Evolutionary conservation across 208 protist species (phyloP).

Genomic region (Phytomonas francai): DNA sequence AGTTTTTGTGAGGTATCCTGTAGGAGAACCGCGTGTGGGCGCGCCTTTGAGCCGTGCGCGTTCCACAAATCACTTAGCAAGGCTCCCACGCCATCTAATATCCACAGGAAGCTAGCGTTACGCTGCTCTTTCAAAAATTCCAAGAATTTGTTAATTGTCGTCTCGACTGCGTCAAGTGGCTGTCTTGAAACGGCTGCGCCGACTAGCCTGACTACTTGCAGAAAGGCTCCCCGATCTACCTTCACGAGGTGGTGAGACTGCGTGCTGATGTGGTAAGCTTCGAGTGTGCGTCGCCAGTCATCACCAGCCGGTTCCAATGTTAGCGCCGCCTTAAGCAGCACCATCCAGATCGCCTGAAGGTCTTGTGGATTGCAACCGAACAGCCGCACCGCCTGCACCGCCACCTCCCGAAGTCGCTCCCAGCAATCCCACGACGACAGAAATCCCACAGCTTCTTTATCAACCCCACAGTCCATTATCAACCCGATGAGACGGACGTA

Average conservation of each 20-base stretch:
- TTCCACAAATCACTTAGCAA: constrained; percentile 46
- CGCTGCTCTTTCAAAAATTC: constrained; percentile 40
- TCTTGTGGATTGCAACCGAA: constrained; percentile 37
- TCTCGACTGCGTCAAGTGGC: constrained; percentile 6
- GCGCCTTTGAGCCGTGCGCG: constrained; percentile 18
- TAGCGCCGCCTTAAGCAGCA: constrained; percentile 70
- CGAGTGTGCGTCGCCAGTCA: constrained; percentile 35
- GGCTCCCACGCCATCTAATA: constrained; percentile 40
- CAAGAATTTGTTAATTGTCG: constrained; percentile 17
- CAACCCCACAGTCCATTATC: constrained; percentile 29
- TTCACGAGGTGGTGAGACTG: constrained; percentile 24
- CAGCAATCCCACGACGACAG: constrained; percentile 14
- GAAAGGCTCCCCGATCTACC: constrained; percentile 37
- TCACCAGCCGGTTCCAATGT: constrained; percentile 25
- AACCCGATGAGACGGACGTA: constrained; percentile 59
- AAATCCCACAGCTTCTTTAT: neutral
- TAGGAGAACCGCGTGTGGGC: constrained; percentile 16
- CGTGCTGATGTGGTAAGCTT: constrained; percentile 57
- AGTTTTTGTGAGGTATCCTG: constrained; percentile 16
- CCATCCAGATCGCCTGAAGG: constrained; percentile 45
- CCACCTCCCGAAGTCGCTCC: constrained; percentile 27
- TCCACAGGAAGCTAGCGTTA: constrained; percentile 58
- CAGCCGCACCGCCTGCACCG: constrained; percentile 33
- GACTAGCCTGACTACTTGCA: constrained; percentile 52
- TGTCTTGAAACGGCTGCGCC: constrained; percentile 19